Evolutionary conservation across 306 rosid genomes (phyloP).

Genomic region (Carpinus fangiana): DNA sequence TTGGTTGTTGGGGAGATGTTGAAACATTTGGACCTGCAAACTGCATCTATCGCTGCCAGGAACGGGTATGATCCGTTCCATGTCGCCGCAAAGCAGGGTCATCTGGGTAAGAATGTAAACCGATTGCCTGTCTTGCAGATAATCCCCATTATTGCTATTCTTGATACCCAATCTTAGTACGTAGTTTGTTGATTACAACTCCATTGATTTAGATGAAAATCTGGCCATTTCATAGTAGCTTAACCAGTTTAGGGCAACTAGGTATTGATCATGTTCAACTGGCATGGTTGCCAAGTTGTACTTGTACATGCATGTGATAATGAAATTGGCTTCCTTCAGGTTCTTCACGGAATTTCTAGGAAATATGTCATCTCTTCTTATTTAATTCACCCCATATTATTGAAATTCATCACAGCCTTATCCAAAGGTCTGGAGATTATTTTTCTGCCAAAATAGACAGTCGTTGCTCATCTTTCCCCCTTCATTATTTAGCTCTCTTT

Average conservation of each 20-base stretch:
- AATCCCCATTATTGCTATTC: background rate
- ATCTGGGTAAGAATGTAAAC: conserved; percentile 62
- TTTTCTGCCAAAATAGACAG: background rate
- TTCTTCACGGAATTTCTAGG: background rate
- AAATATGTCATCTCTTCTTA: background rate
- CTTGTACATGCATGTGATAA: background rate
- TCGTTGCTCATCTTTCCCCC: background rate
- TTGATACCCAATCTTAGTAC: background rate
- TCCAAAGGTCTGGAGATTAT: background rate
- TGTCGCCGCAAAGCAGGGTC: conserved; percentile 87
- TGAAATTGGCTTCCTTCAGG: background rate
- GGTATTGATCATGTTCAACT: background rate
- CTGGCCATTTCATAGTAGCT: background rate
- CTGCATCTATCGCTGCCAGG: conserved; percentile 73
- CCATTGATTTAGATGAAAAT: background rate
- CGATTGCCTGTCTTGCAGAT: background rate
- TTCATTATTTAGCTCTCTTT: background rate
- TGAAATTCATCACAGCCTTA: background rate
- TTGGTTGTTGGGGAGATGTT: conserved; percentile 70
- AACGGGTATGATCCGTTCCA: conserved; percentile 92
- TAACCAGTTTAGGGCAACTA: background rate
- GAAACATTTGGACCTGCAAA: conserved; percentile 72
- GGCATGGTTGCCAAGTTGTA: background rate
- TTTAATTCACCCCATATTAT: background rate
- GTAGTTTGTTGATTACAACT: background rate